phyloP scores from a whole-genome alignment of 1,284 basidiomycete genomes.

The Mycena sp. region DNA sequence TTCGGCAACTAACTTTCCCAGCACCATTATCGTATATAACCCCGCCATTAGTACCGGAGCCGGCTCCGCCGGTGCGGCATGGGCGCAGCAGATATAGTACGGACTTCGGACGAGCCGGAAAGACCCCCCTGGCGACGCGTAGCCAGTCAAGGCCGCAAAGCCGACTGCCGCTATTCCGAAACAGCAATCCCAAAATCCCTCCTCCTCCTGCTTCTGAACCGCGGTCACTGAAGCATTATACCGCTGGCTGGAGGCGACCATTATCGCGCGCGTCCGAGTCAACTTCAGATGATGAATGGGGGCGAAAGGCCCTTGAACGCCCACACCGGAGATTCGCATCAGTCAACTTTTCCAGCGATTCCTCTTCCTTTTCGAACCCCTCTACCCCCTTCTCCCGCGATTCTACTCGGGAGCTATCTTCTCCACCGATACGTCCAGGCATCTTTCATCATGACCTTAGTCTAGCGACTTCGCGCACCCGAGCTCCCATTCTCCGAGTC shows the following conservation, averaged over 20 bases:
- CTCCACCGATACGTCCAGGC: constrained; percentile 30
- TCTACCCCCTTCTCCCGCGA: constrained; percentile 38
- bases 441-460: constrained; percentile 68
- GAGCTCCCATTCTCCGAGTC: constrained; percentile 77
- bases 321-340: constrained; percentile 52
- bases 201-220: constrained; percentile 65
- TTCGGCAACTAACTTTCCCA: constrained; percentile 75
- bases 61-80: constrained; percentile 19
- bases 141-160: constrained; percentile 21
- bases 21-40: constrained; percentile 59
- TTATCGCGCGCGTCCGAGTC: constrained; percentile 31
- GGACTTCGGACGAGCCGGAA: background rate
- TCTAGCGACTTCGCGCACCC: constrained; percentile 65
- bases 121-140: background rate
- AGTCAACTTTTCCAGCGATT: constrained; percentile 54
- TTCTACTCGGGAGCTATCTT: constrained; percentile 26
- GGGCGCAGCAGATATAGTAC: constrained; percentile 27
- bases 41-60: constrained; percentile 12
- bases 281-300: constrained; percentile 52
- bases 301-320: constrained; percentile 38
- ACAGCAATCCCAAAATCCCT: constrained; percentile 9
- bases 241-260: constrained; percentile 60
- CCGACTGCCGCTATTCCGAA: constrained; percentile 21
- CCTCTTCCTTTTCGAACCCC: constrained; percentile 51
- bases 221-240: constrained; percentile 59